Conservation (phyloP, 352 stramenopile genomes). For the Phytophthora meadii region DNA sequence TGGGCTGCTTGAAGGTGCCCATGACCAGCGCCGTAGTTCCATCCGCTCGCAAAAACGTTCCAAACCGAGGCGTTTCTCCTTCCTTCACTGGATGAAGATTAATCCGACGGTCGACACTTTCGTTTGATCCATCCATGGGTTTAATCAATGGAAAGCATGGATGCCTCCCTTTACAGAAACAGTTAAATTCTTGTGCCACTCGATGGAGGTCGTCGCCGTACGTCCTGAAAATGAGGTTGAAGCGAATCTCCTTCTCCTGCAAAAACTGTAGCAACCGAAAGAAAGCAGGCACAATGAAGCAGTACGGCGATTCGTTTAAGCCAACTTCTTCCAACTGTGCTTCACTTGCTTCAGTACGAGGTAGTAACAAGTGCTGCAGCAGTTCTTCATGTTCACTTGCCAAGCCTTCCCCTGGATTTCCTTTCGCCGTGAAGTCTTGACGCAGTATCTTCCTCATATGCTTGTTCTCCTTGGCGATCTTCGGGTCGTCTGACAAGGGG, state of each 20-base stretch:
- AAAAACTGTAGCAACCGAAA: conserved; percentile 64
- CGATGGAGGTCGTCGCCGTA: conserved; percentile 73
- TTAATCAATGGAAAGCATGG: conserved; percentile 56
- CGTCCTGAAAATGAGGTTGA: conserved; percentile 84
- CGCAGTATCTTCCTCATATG: conserved; percentile 63
- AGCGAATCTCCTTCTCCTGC: conserved; percentile 48
- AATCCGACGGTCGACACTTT: conserved; percentile 59
- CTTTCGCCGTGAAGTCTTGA: conserved; percentile 65
- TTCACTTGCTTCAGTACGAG: conserved; percentile 22
- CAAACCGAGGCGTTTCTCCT: conserved; percentile 48
- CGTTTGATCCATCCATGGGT: conserved; percentile 68
- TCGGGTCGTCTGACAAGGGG: conserved; percentile 55
- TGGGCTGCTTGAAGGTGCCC: conserved; percentile 77
- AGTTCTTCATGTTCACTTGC: conserved; percentile 47
- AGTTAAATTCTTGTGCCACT: conserved; percentile 81
- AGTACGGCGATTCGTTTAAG: conserved; percentile 53
- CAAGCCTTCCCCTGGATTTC: conserved; percentile 59
- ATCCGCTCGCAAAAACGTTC: conserved; percentile 70
- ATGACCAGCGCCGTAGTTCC: conserved; percentile 63
- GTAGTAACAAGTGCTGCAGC: conserved; percentile 57
- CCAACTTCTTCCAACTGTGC: conserved; percentile 34
- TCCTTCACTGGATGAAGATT: conserved; percentile 30
- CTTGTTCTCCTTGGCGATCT: conserved; percentile 64
- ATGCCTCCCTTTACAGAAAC: conserved; percentile 73
- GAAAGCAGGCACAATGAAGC: conserved; percentile 76